Evolutionary conservation across 257 asterid genomes (phyloP).

Genomic region (Misopates orontium): DNA sequence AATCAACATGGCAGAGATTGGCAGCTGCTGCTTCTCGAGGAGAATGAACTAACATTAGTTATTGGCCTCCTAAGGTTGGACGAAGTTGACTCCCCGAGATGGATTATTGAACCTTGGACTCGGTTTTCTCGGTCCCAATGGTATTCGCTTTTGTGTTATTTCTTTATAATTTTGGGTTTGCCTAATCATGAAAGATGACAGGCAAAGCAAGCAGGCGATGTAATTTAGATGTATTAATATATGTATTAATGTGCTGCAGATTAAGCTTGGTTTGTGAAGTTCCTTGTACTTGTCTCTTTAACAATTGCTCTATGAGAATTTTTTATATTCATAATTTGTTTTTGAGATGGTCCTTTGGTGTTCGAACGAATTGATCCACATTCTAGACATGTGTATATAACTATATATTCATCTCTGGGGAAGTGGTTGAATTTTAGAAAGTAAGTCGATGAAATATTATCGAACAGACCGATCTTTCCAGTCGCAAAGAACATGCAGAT

Average conservation of each 20-base stretch:
- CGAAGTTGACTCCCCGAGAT: conserved; percentile 22
- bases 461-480: background rate
- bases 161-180: conserved; percentile 30
- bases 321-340: no score
- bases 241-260: conserved; percentile 33
- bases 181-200: conserved; percentile 32
- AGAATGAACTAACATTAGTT: conserved; percentile 27
- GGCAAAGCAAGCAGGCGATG: conserved; percentile 46
- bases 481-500: background rate
- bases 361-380: no score
- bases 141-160: conserved; percentile 36
- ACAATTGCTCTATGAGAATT: background rate
- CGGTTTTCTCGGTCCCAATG: conserved; percentile 31
- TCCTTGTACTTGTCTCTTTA: conserved; percentile 3
- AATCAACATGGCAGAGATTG: conserved; percentile 70
- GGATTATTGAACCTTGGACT: conserved; percentile 30
- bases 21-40: conserved; percentile 53
- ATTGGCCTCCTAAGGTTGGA: conserved; percentile 17
- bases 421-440: no score
- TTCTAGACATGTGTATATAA: no score
- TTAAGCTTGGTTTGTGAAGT: conserved; percentile 46
- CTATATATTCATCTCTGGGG: no score
- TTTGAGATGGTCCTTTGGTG: no score
- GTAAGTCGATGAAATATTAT: no score
- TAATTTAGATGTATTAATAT: conserved; percentile 47